Percentiles rank a stretch among this genome's conserved stretches.
Conservation (phyloP, 306 rosid genomes). For the Lathyrus oleraceus region DNA sequence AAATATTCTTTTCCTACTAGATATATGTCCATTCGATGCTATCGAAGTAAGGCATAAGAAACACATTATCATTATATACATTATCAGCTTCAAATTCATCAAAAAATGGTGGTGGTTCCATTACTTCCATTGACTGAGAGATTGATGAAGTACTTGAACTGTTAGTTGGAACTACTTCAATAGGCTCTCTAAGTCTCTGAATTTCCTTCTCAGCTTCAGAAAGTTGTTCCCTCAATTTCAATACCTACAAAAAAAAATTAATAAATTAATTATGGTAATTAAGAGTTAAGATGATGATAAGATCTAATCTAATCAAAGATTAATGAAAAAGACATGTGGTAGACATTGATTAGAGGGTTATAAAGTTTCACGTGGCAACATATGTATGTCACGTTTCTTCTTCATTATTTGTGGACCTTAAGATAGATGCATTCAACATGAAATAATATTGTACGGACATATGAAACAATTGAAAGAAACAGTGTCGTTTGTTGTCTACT, state of each 20-base stretch:
- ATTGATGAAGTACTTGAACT: constrained; percentile 49
- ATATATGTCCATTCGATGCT: constrained; percentile 69
- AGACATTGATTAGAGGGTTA: not conserved
- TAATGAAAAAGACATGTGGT: not conserved
- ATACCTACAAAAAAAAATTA: constrained; percentile 45
- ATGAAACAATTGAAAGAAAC: constrained; percentile 30
- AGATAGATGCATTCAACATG: constrained; percentile 38
- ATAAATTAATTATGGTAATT: not conserved
- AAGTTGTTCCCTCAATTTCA: constrained; percentile 64
- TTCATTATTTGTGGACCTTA: constrained; percentile 41
- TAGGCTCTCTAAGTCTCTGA: constrained; percentile 48
- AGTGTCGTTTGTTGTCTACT: constrained; percentile 45
- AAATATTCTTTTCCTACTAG: constrained; percentile 33
- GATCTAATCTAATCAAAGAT: not conserved
- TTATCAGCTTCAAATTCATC: constrained; percentile 60
- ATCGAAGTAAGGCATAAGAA: constrained; percentile 49
- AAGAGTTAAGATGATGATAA: not conserved
- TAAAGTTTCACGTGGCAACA: constrained; percentile 40
- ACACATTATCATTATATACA: constrained; percentile 50
- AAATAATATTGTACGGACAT: constrained; percentile 48
- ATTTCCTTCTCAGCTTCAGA: constrained; percentile 63
- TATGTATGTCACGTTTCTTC: constrained; percentile 40
- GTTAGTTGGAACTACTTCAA: constrained; percentile 48
- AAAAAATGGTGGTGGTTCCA: constrained; percentile 56
- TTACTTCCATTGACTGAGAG: constrained; percentile 57